Evolutionary conservation across 805 yeast genomes (phyloP).

Genomic region (Kluyveromyces dobzhanskii): DNA sequence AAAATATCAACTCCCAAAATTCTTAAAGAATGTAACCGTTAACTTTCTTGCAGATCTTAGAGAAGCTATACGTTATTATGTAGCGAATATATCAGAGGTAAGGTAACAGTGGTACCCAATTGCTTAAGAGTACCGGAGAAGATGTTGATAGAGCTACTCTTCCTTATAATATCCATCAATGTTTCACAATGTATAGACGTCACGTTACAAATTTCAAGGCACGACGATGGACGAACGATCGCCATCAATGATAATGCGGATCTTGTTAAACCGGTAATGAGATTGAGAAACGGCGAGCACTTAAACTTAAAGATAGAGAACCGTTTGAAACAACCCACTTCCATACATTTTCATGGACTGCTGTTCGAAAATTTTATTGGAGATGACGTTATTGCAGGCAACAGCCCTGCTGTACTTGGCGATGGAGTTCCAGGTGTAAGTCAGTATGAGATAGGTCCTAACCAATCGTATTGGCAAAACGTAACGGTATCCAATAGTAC

Average conservation of each 20-base stretch:
- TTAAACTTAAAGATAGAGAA: constrained; percentile 16
- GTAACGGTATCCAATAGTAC: constrained; percentile 36
- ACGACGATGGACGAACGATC: constrained; percentile 8
- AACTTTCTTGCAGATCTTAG: too few relatives aligned
- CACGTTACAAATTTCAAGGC: constrained; percentile 1
- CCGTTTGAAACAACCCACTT: constrained; percentile 20
- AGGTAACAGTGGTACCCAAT: too few relatives aligned
- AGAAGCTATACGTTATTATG: too few relatives aligned
- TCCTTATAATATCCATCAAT: background rate
- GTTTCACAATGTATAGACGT: background rate
- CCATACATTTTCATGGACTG: constrained; percentile 49
- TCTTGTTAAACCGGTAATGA: constrained; percentile 20
- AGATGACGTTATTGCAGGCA: constrained; percentile 20
- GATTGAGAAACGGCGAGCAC: constrained; percentile 18
- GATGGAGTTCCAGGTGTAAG: constrained; percentile 39
- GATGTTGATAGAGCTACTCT: background rate
- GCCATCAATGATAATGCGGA: constrained; percentile 15
- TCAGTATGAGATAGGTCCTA: constrained; percentile 65
- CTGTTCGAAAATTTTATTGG: constrained; percentile 30
- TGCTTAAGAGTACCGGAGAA: too few relatives aligned
- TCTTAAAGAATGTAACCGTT: too few relatives aligned
- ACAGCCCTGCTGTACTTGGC: constrained; percentile 38
- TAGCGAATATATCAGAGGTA: too few relatives aligned
- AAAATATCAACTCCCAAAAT: too few relatives aligned
- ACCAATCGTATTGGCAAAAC: constrained; percentile 44